These are phyloP conservation scores for Terana coerulea DNA, from an alignment of 768 basidiomycete species.

Conservation along the genomic window DNA sequence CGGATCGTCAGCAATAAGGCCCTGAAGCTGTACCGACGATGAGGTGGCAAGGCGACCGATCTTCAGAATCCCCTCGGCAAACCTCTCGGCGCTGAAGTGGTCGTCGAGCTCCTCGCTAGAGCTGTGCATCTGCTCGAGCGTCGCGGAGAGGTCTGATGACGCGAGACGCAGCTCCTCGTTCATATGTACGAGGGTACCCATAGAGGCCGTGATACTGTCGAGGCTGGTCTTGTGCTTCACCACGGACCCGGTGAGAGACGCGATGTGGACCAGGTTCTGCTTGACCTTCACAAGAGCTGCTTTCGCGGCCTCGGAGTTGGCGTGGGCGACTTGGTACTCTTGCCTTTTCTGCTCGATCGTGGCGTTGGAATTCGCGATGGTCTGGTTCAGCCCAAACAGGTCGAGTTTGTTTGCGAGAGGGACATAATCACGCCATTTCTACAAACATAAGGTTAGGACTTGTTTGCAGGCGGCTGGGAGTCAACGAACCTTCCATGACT, in stretches of 20 bases:
- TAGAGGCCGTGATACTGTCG: background rate
- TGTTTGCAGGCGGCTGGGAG: background rate
- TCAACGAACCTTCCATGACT: background rate
- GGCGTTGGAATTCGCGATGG: background rate
- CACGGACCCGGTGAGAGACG: background rate
- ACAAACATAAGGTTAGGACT: background rate
- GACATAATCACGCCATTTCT: no score
- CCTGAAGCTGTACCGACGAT: background rate
- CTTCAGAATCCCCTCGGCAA: background rate
- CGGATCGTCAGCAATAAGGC: no score
- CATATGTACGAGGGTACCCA: background rate
- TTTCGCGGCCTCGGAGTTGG: background rate
- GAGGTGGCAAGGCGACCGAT: background rate
- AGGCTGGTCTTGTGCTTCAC: background rate
- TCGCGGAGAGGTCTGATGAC: background rate
- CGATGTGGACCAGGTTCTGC: background rate
- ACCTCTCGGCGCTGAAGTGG: background rate
- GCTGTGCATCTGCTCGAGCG: background rate
- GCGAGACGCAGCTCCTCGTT: background rate
- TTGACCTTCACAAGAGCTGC: background rate
- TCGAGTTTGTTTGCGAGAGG: background rate
- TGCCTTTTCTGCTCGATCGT: background rate
- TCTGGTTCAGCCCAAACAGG: background rate
- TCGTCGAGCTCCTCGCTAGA: background rate
- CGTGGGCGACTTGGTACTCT: background rate